These are phyloP conservation scores for Candida gigantensis DNA, from an alignment of 1,139 yeast genomes.

Conservation along the genomic window DNA sequence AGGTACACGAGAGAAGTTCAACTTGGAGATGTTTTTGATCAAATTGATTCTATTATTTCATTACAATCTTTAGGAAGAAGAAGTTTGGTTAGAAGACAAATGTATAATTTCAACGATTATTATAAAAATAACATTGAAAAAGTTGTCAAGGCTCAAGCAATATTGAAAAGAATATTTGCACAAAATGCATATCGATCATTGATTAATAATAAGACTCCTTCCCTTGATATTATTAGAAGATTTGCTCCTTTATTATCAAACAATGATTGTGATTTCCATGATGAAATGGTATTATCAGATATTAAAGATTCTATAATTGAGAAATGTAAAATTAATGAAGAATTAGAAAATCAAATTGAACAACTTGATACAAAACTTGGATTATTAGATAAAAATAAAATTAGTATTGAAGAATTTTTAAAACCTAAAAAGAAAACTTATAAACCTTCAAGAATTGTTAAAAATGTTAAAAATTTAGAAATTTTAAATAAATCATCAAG, in stretches of 20 bases:
- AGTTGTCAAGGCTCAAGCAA: constrained; percentile 73
- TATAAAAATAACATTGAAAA: constrained; percentile 57
- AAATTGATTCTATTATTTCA: constrained; percentile 35
- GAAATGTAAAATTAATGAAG: constrained; percentile 64
- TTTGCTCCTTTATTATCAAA: constrained; percentile 80
- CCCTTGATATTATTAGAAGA: constrained; percentile 70
- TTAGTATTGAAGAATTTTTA: constrained; percentile 73
- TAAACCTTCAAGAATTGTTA: constrained; percentile 8
- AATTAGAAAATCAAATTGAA: constrained; percentile 71
- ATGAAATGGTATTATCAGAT: constrained; percentile 70
- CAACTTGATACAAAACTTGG: constrained; percentile 83
- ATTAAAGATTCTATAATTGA: constrained; percentile 67
- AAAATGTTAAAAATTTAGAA: constrained; percentile 27
- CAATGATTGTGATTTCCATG: constrained; percentile 71
- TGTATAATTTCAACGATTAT: constrained; percentile 45
- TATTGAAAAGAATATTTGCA: constrained; percentile 65
- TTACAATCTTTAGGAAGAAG: constrained; percentile 59
- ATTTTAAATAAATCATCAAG: constrained; percentile 38
- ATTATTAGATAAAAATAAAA: constrained; percentile 73
- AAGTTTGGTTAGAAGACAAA: constrained; percentile 31
- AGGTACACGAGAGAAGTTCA: constrained; percentile 52
- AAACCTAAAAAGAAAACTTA: constrained; percentile 45
- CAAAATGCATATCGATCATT: constrained; percentile 75
- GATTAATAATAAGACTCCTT: constrained; percentile 71
- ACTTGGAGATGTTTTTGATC: constrained; percentile 55